These are phyloP conservation scores for Fusarium chuoi DNA, from an alignment of 2,329 filamentous ascomycete genomes.

Conservation along the genomic window DNA sequence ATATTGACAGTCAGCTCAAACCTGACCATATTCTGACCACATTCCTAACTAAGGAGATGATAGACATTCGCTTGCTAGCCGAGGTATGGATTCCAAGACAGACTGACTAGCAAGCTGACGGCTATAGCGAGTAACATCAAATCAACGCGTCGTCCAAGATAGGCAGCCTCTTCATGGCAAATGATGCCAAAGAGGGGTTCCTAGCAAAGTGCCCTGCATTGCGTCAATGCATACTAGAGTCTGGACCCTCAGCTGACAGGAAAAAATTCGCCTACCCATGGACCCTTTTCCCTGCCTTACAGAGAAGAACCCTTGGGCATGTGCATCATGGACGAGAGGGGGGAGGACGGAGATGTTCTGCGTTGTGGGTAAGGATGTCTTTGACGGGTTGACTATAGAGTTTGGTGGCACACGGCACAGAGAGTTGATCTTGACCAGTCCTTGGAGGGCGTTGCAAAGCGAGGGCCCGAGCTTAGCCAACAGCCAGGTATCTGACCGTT, in stretches of 20 bases:
- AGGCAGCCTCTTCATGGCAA: not conserved
- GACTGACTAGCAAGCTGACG: not conserved
- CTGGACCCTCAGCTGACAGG: conserved; percentile 2
- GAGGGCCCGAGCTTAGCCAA: not conserved
- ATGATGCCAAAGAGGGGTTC: not conserved
- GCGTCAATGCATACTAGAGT: not conserved
- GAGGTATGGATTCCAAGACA: conserved; percentile 16
- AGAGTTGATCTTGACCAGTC: not conserved
- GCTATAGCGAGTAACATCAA: not conserved
- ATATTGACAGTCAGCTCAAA: not conserved
- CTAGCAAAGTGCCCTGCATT: not conserved
- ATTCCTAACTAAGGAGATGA: not conserved
- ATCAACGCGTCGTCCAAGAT: not conserved
- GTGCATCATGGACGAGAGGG: not conserved
- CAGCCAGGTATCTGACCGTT: not conserved
- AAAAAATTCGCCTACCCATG: not conserved
- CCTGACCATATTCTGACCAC: not conserved
- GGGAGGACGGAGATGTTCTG: not conserved
- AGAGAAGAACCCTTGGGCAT: not conserved
- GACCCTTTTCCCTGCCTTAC: not conserved
- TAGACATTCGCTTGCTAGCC: not conserved
- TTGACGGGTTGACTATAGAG: not conserved
- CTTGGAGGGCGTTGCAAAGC: not conserved
- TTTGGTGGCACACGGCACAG: conserved; percentile 13
- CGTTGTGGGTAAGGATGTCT: not conserved